phyloP scores from a whole-genome alignment of 129 eudicot species.

The Glebionis coronaria region DNA sequence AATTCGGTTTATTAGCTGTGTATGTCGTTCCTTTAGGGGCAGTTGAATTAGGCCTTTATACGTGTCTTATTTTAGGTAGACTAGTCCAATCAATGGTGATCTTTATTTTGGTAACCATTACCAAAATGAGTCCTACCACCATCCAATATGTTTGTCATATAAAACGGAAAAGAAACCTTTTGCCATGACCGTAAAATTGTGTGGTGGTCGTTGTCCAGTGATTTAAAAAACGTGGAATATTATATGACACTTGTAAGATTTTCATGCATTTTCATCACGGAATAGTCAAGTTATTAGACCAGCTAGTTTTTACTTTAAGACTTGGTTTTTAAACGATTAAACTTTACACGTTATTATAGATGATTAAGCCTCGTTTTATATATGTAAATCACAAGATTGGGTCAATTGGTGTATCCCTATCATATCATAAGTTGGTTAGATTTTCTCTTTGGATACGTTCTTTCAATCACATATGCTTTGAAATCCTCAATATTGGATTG shows the following conservation, averaged over 20 bases:
- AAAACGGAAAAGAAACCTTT: background rate
- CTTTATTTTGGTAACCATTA: slow-evolving; percentile 9
- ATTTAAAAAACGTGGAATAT: background rate
- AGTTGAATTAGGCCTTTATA: background rate
- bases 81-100: background rate
- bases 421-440: too few species aligned
- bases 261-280: background rate
- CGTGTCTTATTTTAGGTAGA: background rate
- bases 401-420: background rate
- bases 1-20: background rate
- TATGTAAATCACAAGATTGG: background rate
- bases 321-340: background rate
- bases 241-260: slow-evolving; percentile 24
- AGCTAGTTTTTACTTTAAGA: background rate
- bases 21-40: background rate
- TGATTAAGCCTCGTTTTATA: background rate
- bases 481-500: too few species aligned
- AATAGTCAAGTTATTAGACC: slow-evolving; percentile 19
- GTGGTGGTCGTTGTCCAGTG: slow-evolving; percentile 14
- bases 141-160: slow-evolving; percentile 5
- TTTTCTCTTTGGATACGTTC: too few species aligned
- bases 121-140: slow-evolving; percentile 15
- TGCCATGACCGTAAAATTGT: slow-evolving; percentile 5
- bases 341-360: slow-evolving; percentile 13
- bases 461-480: too few species aligned